Evolutionary conservation across 1,139 yeast genomes (phyloP), one percentile per base, ranked within the genome.

Genomic region (Yamadazyma pseudoaaseri): DNA sequence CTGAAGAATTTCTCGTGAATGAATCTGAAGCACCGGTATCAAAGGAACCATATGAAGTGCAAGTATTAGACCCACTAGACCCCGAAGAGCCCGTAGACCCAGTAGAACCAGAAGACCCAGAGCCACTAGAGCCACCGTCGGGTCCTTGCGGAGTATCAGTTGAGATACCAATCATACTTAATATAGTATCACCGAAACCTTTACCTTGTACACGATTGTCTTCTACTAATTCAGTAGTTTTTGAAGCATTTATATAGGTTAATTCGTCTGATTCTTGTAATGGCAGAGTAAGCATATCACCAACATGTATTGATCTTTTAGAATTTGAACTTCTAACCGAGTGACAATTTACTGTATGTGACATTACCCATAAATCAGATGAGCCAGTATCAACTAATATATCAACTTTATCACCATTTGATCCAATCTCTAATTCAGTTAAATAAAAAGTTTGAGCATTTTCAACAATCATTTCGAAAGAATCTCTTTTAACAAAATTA

Each of bases 381-480:
- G 72, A 64, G 8, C 75, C 75, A 16, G 76, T 69, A 44, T 70
- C 76, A 8, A 70, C 60, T 38, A 67, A 51, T 2, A 66, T 68
- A 3, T 52, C 50, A 16, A 58, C 59, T 21, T 45, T 31, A 33
- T 65, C 61, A 12, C 48, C 38, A 24, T 59, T 48, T 8, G 67
- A 56, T 1, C 75, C 75, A 26, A 65, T 47, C 26, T 49, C 38
- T 34, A 76, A 45, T 8, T 54, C 56, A 1, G 75, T 73, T 43
- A 72, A 56, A 50, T 79, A 79, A 47, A 73, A 79, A 3, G 74
- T 68, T 13, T 54, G 52, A 39, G 63, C 57, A 48, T 78, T 78
- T 12, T 51, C 44, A 18, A 79, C 42, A 3, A 52, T 62, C 58
- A 75, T 60, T 11, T 53, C 53, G 6, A 66, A 57, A 14, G 26